Conservation (phyloP, 2,329 filamentous ascomycete genomes). For the Endothia cerciana region DNA sequence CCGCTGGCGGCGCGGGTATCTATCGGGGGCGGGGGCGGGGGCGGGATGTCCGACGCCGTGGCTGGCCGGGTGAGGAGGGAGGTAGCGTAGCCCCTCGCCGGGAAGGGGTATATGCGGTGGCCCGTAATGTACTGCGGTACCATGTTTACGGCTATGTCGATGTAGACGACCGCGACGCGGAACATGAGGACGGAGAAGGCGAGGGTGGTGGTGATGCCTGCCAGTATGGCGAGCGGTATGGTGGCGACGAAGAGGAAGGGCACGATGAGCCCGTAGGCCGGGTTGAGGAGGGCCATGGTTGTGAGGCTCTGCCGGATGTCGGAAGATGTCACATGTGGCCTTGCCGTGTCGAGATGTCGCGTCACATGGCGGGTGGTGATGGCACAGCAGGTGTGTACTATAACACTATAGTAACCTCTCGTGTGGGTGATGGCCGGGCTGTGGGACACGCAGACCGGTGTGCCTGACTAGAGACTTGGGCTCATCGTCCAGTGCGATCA, state of each 20-base stretch:
- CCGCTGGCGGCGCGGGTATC: constrained; percentile 18
- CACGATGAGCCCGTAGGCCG: constrained; percentile 59
- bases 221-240: constrained; percentile 65
- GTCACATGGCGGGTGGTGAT: constrained; percentile 34
- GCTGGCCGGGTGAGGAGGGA: constrained; percentile 14
- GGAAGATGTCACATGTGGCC: neutral
- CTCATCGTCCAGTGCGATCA: neutral
- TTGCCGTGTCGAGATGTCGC: neutral
- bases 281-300: constrained; percentile 57
- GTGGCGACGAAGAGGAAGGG: constrained; percentile 67
- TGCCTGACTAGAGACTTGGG: constrained; percentile 4
- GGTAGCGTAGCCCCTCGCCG: constrained; percentile 10
- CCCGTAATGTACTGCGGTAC: constrained; percentile 58
- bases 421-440: neutral
- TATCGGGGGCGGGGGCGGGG: constrained; percentile 11
- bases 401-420: too few species aligned
- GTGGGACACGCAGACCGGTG: neutral
- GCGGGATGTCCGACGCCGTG: constrained; percentile 35
- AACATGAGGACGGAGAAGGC: constrained; percentile 65
- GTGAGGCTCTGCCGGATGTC: constrained; percentile 15
- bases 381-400: too few species aligned
- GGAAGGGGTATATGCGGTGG: constrained; percentile 38
- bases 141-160: constrained; percentile 63
- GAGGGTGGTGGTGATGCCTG: constrained; percentile 64
- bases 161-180: constrained; percentile 64